These are phyloP conservation scores for Candida albicans DNA, from an alignment of 1,139 yeast genomes.

Conservation along the genomic window DNA sequence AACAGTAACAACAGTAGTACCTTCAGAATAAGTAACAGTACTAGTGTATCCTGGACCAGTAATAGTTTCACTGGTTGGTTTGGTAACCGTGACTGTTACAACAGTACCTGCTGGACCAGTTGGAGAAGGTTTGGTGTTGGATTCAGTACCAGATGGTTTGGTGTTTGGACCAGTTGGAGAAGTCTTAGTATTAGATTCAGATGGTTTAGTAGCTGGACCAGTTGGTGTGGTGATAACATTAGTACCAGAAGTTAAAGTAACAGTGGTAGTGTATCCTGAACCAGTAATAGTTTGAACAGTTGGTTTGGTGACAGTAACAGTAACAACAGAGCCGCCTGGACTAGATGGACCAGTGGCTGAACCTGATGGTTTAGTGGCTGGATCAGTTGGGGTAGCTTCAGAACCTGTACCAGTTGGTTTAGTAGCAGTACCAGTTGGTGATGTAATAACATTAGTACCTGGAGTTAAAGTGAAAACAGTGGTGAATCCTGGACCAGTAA, in stretches of 20 bases:
- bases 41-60: constrained; percentile 5
- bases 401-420: neutral
- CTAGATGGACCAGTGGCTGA: neutral
- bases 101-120: neutral
- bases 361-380: neutral
- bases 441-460: neutral
- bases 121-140: neutral
- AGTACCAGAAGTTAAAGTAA: constrained; percentile 3
- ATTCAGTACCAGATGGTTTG: neutral
- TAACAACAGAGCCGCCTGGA: neutral
- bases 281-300: constrained; percentile 1
- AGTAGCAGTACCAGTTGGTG: constrained; percentile 1
- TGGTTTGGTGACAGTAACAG: constrained; percentile 1
- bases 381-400: neutral
- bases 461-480: neutral
- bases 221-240: constrained; percentile 1
- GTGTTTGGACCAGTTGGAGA: neutral
- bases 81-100: neutral
- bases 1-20: neutral
- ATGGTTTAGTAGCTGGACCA: neutral
- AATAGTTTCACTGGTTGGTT: neutral
- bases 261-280: neutral
- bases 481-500: neutral
- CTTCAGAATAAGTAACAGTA: constrained; percentile 1
- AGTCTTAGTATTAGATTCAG: neutral